phyloP scores from a whole-genome alignment of 441 rosid genomes.

The Raphanus hybrid region DNA sequence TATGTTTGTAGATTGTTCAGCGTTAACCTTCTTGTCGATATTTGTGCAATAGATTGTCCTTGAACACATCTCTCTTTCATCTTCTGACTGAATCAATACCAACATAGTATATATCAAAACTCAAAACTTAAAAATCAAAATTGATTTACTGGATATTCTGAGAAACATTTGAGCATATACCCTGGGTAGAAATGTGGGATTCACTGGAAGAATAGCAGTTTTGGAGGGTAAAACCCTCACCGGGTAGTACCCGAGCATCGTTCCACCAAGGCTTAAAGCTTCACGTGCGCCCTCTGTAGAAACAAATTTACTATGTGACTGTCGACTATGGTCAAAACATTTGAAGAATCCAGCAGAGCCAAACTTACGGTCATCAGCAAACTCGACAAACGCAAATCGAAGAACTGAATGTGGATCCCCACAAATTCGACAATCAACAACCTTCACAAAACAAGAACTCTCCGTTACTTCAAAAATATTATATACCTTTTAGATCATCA shows the following conservation, averaged over 20 bases:
- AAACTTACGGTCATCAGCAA: constrained; percentile 73
- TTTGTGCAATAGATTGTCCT: constrained; percentile 80
- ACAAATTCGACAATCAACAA: constrained; percentile 76
- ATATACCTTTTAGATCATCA: background rate
- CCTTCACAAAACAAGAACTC: constrained; percentile 49
- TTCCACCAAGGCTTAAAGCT: constrained; percentile 68
- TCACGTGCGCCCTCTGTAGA: constrained; percentile 61
- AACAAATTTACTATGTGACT: constrained; percentile 19
- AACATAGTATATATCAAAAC: constrained; percentile 7
- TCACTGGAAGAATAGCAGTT: constrained; percentile 81
- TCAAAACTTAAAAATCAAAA: constrained; percentile 21
- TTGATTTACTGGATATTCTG: background rate
- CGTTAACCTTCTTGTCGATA: constrained; percentile 64
- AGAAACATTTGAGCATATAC: constrained; percentile 41
- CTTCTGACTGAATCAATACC: constrained; percentile 62
- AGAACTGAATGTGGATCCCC: constrained; percentile 82
- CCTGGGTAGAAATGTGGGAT: constrained; percentile 75
- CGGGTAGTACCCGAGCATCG: constrained; percentile 71
- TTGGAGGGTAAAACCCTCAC: constrained; percentile 78
- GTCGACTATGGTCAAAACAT: background rate
- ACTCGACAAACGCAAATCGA: constrained; percentile 80
- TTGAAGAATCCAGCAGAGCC: constrained; percentile 22
- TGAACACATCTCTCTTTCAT: constrained; percentile 78
- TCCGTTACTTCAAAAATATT: constrained; percentile 7
- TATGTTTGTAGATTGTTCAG: background rate